Base-by-base conservation (phyloP, 371 early-diverging fungal species). In the Mucor mucedo region DNA sequence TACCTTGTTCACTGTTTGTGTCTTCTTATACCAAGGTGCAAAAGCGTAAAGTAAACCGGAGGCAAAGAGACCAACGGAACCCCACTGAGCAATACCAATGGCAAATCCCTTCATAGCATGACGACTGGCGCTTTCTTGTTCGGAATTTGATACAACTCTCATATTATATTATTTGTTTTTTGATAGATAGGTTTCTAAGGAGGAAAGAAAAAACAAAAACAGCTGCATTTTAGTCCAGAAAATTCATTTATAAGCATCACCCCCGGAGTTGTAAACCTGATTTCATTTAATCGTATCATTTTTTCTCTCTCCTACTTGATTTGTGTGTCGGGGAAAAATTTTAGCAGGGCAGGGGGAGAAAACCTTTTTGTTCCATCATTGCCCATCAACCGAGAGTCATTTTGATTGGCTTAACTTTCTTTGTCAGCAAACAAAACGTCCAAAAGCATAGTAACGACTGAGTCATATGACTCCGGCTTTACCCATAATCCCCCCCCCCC, bases 51-150 rank as follows among this genome's bases (percentile, higher is more conserved):
- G 64, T 21, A 78, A 52, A 30, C 74, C 78, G 6, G 83, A 78
- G 14, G 73, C 80, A 60, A 78, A 75, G 0, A 83, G 27, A 65
- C 83, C 83, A 16, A 83, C 79, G 60, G 75, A 72, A 33, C 71
- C 83, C 83, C 83, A 83, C 58, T 83, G 78, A 4, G 78, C 77
- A 8, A 65, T 58, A 44, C 83, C 83, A 62, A 80, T 71, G 32
- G 73, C 72, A 54, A 79, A 83, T 3, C 83, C 83, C 55, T 83
- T 83, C 83, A 83, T 83, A 59, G 80, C 78, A 66, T 83, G 73
- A 16, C 59, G 54, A 48, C 73, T 57, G 28, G 83, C 83, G 35
- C 70, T 72, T 32, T 83, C 75, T 75, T 80, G 77, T 45, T 83
- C 82, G 11, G 70, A 45, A 38, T 65, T 65, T 3, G 74, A 75